Conservation (phyloP, 108 stramenopile genomes). For the Cyclotella kingstonii region DNA sequence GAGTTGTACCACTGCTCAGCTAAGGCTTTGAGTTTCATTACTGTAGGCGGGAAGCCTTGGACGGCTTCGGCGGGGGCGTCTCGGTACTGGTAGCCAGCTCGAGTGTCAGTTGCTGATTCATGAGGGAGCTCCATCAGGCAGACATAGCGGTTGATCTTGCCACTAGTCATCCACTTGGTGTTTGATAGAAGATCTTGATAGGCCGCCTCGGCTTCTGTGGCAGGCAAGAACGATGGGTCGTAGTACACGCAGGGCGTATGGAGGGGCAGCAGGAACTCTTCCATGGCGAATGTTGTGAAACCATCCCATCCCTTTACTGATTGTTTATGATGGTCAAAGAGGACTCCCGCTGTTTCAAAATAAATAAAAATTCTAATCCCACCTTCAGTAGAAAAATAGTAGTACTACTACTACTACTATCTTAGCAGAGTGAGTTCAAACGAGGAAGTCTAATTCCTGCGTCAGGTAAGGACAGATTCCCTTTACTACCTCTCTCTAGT, state of each 20-base stretch:
- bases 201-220: constrained; percentile 31
- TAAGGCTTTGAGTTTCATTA: constrained; percentile 18
- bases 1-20: constrained; percentile 67
- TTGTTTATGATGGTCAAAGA: too few species aligned
- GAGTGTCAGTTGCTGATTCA: constrained; percentile 7
- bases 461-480: too few species aligned
- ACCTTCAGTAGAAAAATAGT: too few species aligned
- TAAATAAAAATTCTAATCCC: too few species aligned
- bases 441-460: too few species aligned
- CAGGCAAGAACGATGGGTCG: constrained; percentile 49
- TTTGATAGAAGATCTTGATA: constrained; percentile 47
- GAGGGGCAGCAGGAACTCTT: constrained; percentile 51
- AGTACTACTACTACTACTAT: too few species aligned
- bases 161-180: constrained; percentile 65
- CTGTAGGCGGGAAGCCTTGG: constrained; percentile 23
- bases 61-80: constrained; percentile 52
- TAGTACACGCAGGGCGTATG: constrained; percentile 63
- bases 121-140: constrained; percentile 41
- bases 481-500: too few species aligned
- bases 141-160: constrained; percentile 79
- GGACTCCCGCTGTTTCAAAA: too few species aligned
- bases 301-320: too few species aligned
- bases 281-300: constrained; percentile 37
- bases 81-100: constrained; percentile 42
- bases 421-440: too few species aligned